Percentiles rank a stretch among this genome's conserved stretches.
These are phyloP conservation scores for Talaromyces sp. DNA, from an alignment of 2,329 filamentous ascomycete genomes.

Conservation along the genomic window DNA sequence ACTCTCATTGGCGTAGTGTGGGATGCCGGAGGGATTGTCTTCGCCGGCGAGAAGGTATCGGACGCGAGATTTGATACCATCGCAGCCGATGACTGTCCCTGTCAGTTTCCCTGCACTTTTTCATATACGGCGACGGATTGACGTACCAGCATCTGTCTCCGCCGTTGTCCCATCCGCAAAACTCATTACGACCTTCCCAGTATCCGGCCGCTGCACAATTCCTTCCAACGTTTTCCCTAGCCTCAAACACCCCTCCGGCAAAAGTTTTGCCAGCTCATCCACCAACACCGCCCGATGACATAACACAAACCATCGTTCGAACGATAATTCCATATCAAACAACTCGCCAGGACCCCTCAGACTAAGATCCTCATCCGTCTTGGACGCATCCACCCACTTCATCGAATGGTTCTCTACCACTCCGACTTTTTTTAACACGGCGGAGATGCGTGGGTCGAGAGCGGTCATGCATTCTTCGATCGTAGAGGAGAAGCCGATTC, in stretches of 20 bases:
- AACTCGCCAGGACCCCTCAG: not conserved
- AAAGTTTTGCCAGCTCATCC: not conserved
- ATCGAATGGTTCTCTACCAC: not conserved
- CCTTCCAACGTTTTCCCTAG: conserved; percentile 9
- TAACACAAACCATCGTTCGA: not conserved
- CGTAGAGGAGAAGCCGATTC: conserved; percentile 19
- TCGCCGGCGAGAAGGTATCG: conserved; percentile 13
- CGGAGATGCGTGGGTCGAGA: not conserved
- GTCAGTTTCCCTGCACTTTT: not conserved
- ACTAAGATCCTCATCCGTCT: not conserved
- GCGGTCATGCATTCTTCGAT: not conserved
- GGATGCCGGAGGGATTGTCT: conserved; percentile 7
- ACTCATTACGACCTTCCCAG: not conserved
- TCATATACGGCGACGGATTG: no score
- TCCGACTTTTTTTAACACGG: not conserved
- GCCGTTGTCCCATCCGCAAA: conserved; percentile 6
- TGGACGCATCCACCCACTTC: not conserved
- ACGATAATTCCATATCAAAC: not conserved
- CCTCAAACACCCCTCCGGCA: conserved; percentile 8
- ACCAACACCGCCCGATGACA: conserved; percentile 16
- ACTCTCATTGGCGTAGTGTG: not conserved
- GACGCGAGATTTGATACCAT: conserved; percentile 22
- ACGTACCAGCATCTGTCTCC: conserved; percentile 12
- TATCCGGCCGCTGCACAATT: not conserved
- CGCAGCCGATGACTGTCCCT: conserved; percentile 21